A percentile compares a stretch with the other conserved stretches of the same genome.
Evolutionary conservation across 2,329 filamentous ascomycete genomes (phyloP).

Genomic region (Trichophyton rubrum): DNA sequence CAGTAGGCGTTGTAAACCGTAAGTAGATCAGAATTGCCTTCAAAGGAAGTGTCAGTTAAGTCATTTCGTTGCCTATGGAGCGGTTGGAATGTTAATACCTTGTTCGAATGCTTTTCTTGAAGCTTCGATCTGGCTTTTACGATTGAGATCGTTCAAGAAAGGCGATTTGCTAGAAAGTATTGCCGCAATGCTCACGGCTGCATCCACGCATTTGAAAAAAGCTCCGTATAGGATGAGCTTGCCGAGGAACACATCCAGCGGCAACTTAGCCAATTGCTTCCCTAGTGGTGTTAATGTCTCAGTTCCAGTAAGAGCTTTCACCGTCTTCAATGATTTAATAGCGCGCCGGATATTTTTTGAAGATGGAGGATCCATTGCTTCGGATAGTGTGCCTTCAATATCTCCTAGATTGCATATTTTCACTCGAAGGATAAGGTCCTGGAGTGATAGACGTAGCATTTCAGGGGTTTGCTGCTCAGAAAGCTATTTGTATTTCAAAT

Average conservation of each 20-base stretch:
- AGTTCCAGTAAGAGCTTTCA: conserved; percentile 65
- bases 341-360: conserved; percentile 86
- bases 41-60: neutral
- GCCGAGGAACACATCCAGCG: conserved; percentile 85
- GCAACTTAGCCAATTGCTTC: conserved; percentile 71
- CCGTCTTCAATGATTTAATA: conserved; percentile 85
- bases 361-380: conserved; percentile 81
- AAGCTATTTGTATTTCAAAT: conserved; percentile 40
- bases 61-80: too few relatives aligned
- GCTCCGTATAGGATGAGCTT: conserved; percentile 81
- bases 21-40: conserved; percentile 76
- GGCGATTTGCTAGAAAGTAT: conserved; percentile 91
- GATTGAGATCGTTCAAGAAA: conserved; percentile 75
- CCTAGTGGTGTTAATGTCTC: conserved; percentile 85
- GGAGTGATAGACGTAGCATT: conserved; percentile 84
- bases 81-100: conserved; percentile 26
- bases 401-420: conserved; percentile 95
- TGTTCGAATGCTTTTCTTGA: conserved; percentile 67
- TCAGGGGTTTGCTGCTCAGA: conserved; percentile 90
- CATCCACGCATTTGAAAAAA: conserved; percentile 84
- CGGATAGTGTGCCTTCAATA: conserved; percentile 76
- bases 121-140: conserved; percentile 67
- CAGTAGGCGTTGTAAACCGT: conserved; percentile 90
- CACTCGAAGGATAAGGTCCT: conserved; percentile 88
- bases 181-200: conserved; percentile 79